These are phyloP conservation scores for Boletus tylopilopsis DNA, from an alignment of 768 basidiomycete species.

Conservation along the genomic window DNA sequence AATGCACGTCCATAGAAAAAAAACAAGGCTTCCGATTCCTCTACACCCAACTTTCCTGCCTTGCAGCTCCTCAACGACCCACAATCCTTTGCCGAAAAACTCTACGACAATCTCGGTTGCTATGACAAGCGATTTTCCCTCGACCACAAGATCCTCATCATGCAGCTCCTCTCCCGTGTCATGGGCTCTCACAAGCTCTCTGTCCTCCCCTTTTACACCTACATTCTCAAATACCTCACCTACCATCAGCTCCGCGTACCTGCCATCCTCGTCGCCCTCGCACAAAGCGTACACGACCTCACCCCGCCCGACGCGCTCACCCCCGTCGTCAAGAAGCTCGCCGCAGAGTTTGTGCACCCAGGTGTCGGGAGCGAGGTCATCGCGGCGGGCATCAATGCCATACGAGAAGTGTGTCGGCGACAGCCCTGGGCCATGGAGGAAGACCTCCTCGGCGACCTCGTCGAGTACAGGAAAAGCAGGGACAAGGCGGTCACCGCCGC, in stretches of 20 bases:
- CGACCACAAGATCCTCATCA: slow-evolving; percentile 95
- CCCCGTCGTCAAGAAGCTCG: slow-evolving; percentile 88
- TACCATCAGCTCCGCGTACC: slow-evolving; percentile 92
- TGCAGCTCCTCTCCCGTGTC: slow-evolving; percentile 93
- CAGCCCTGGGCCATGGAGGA: slow-evolving; percentile 99
- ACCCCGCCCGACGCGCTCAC: slow-evolving; percentile 91
- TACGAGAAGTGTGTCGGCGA: slow-evolving; percentile 88
- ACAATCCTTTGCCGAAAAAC: slow-evolving; percentile 91
- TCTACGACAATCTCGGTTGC: slow-evolving; percentile 77
- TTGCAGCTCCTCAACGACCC: slow-evolving; percentile 92
- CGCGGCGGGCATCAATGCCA: slow-evolving; percentile 93
- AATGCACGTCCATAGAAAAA: slow-evolving; percentile 40
- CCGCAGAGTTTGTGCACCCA: slow-evolving; percentile 95
- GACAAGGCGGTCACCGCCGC: slow-evolving; percentile 94
- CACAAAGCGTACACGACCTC: slow-evolving; percentile 91
- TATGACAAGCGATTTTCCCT: slow-evolving; percentile 95
- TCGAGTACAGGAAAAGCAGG: slow-evolving; percentile 92
- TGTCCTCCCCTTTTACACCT: slow-evolving; percentile 93
- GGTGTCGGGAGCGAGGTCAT: slow-evolving; percentile 95
- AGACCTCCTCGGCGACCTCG: slow-evolving; percentile 85
- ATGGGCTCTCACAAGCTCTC: slow-evolving; percentile 92
- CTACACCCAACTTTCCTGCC: slow-evolving; percentile 79
- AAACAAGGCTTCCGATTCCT: slow-evolving; percentile 20
- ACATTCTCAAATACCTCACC: slow-evolving; percentile 90
- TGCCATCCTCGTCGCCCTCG: slow-evolving; percentile 88